Evolutionary conservation across 768 basidiomycete genomes (phyloP).

Genomic region (Cyclocybe cylindracea): DNA sequence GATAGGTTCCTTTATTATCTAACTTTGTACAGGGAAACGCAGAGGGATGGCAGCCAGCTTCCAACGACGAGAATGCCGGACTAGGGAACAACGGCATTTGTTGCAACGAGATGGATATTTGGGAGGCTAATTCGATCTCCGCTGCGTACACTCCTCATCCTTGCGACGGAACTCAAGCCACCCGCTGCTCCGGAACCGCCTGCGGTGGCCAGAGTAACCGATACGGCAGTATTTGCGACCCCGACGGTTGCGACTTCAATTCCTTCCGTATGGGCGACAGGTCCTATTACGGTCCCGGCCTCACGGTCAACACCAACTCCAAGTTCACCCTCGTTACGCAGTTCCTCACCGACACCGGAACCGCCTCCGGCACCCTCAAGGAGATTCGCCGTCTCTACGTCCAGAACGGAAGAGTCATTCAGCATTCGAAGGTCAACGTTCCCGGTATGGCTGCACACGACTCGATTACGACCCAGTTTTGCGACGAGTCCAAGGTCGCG

Average conservation of each 20-base stretch:
- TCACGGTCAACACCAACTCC: conserved; percentile 21
- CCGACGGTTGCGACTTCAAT: conserved; percentile 24
- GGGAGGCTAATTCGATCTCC: conserved; percentile 23
- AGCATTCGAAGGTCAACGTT: conserved; percentile 17
- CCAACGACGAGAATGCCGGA: conserved; percentile 19
- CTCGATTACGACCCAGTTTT: not conserved
- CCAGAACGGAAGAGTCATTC: conserved; percentile 21
- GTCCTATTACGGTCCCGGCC: conserved; percentile 19
- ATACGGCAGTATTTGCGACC: conserved; percentile 17
- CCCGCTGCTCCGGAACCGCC: conserved; percentile 16
- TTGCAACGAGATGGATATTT: conserved; percentile 26
- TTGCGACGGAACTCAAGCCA: conserved; percentile 14
- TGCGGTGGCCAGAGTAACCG: conserved; percentile 13
- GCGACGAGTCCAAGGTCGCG: not conserved
- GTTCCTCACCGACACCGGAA: conserved; percentile 20
- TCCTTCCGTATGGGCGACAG: conserved; percentile 21
- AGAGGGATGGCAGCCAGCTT: conserved; percentile 16
- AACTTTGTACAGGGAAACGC: conserved; percentile 13
- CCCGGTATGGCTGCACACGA: conserved; percentile 14
- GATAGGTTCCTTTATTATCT: not conserved
- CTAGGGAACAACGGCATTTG: conserved; percentile 18
- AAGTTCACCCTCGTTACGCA: conserved; percentile 25
- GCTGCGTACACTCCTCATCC: conserved; percentile 24
- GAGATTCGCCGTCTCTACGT: conserved; percentile 49
- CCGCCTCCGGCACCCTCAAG: conserved; percentile 20